A percentile compares a stretch with the other conserved stretches of the same genome.
Conservation (phyloP, 2,329 filamentous ascomycete species). For the Alternaria panax region DNA sequence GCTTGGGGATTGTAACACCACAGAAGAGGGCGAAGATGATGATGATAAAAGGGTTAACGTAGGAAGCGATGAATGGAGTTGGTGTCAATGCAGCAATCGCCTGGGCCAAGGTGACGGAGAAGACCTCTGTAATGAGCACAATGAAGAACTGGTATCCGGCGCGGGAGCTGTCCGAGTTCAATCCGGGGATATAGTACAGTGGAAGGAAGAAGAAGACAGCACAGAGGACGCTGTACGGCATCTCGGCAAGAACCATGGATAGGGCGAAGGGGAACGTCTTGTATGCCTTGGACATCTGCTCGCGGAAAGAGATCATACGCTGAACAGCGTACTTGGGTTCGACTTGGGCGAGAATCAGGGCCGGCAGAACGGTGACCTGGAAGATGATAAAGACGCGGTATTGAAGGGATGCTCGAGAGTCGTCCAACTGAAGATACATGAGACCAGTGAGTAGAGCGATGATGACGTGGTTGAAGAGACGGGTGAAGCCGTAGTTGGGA, state of each 20-base stretch:
- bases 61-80: slow-evolving; percentile 76
- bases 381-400: slow-evolving; percentile 91
- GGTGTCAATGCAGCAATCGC: slow-evolving; percentile 79
- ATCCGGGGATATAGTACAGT: slow-evolving; percentile 83
- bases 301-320: slow-evolving; percentile 83
- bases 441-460: slow-evolving; percentile 82
- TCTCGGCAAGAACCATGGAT: slow-evolving; percentile 80
- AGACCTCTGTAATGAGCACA: slow-evolving; percentile 81
- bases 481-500: slow-evolving; percentile 87
- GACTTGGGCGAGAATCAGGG: slow-evolving; percentile 82
- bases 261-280: slow-evolving; percentile 78
- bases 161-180: slow-evolving; percentile 67
- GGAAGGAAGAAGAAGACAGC: slow-evolving; percentile 82
- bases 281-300: slow-evolving; percentile 87
- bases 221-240: slow-evolving; percentile 84
- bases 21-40: slow-evolving; percentile 86
- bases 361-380: slow-evolving; percentile 84
- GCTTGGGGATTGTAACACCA: slow-evolving; percentile 80
- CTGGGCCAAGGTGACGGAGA: slow-evolving; percentile 79
- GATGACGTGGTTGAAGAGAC: slow-evolving; percentile 82
- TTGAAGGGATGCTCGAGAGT: slow-evolving; percentile 78
- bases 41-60: slow-evolving; percentile 70
- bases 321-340: slow-evolving; percentile 84
- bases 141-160: slow-evolving; percentile 90
- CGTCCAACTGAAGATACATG: slow-evolving; percentile 78